These are phyloP conservation scores for Lachnellula cervina DNA, from an alignment of 2,329 filamentous ascomycete species.

Conservation along the genomic window DNA sequence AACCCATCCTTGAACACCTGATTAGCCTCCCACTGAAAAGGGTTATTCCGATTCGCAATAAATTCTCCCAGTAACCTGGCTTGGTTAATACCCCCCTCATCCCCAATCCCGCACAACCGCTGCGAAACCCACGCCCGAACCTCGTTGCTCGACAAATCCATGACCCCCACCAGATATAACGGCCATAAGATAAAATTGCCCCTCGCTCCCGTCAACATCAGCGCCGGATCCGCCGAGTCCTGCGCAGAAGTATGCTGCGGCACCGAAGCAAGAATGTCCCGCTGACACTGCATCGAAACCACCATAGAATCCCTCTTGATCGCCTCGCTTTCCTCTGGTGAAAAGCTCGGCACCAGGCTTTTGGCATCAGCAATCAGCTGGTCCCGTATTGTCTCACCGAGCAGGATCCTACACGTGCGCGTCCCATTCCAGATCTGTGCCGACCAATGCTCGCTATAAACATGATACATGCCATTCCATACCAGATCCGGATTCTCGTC, in stretches of 20 bases:
- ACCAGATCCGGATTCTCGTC: constrained; percentile 20
- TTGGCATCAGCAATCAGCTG: constrained; percentile 13
- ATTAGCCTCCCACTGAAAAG: neutral
- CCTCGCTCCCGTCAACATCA: constrained; percentile 12
- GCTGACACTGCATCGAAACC: constrained; percentile 17
- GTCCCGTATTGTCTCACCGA: constrained; percentile 22
- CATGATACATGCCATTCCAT: constrained; percentile 26
- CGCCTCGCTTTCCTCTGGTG: constrained; percentile 5
- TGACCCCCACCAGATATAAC: constrained; percentile 20
- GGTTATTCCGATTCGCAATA: neutral
- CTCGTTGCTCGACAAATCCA: constrained; percentile 18
- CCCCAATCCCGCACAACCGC: constrained; percentile 15
- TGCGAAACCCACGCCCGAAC: constrained; percentile 20
- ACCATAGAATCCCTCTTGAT: constrained; percentile 8
- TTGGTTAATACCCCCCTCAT: constrained; percentile 19
- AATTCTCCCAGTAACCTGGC: constrained; percentile 20
- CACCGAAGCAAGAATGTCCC: constrained; percentile 26
- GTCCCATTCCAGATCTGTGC: constrained; percentile 27
- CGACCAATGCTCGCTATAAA: constrained; percentile 26
- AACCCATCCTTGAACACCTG: no score
- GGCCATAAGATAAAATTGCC: constrained; percentile 26
- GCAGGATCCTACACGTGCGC: constrained; percentile 21
- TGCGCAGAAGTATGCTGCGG: constrained; percentile 17
- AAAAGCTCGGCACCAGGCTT: constrained; percentile 8
- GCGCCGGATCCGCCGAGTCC: neutral